Conservation (phyloP, 495 filamentous ascomycete genomes). For the Penicillium ucsense region DNA sequence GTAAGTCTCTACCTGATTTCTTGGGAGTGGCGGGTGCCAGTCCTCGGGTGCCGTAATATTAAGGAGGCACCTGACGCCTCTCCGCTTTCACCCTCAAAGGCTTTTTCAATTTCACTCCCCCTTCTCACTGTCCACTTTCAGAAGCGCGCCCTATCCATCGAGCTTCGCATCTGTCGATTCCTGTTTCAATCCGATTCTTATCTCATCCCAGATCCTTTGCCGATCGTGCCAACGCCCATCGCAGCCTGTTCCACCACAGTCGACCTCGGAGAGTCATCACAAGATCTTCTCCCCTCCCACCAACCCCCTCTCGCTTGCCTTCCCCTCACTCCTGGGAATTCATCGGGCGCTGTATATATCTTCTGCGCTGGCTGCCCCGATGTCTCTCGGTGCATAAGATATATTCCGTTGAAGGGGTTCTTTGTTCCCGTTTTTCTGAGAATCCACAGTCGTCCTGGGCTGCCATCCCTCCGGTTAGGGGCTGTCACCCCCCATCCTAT, state of each 20-base stretch:
- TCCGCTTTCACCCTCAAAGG: slow-evolving; percentile 25
- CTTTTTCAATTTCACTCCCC: slow-evolving; percentile 14
- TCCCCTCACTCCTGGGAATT: background rate
- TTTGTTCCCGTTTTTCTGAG: background rate
- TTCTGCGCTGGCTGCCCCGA: slow-evolving; percentile 6
- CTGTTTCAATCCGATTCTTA: background rate
- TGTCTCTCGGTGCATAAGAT: slow-evolving; percentile 14
- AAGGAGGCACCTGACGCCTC: slow-evolving; percentile 28
- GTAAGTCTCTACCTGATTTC: background rate
- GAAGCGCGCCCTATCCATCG: background rate
- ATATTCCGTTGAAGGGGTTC: slow-evolving; percentile 2
- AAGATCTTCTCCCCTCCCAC: background rate
- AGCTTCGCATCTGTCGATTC: background rate
- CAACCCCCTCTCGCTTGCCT: slow-evolving; percentile 7
- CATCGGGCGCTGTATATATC: slow-evolving; percentile 1
- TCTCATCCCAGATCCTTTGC: background rate
- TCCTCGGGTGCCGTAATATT: slow-evolving; percentile 22
- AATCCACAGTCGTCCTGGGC: slow-evolving; percentile 2
- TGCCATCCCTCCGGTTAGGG: slow-evolving; percentile 14
- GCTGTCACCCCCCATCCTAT: slow-evolving; percentile 7
- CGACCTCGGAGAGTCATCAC: slow-evolving; percentile 1
- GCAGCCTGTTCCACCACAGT: background rate
- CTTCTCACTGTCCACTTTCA: slow-evolving; percentile 1
- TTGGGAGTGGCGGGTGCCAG: slow-evolving; percentile 18
- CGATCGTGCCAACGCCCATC: background rate